phyloP scores from a whole-genome alignment of 768 basidiomycete species.

The Lentinus brumalis region DNA sequence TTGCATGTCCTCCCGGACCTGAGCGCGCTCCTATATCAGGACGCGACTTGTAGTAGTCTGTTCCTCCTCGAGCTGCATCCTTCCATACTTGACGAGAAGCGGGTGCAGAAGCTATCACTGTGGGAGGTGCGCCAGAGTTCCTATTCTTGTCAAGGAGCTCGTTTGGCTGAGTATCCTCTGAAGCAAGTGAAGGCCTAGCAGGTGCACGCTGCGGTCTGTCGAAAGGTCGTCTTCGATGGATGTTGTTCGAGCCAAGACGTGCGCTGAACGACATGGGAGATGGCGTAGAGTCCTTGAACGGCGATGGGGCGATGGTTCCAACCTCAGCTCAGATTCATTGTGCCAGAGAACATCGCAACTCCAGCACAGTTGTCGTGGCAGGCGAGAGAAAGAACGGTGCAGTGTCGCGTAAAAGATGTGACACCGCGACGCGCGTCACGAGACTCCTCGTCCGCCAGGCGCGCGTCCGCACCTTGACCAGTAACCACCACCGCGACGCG shows the following conservation, averaged over 20 bases:
- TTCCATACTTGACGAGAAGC: background rate
- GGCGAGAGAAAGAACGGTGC: background rate
- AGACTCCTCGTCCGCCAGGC: too few relatives aligned
- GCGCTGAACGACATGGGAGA: background rate
- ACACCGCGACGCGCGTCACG: too few relatives aligned
- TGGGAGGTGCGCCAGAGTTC: background rate
- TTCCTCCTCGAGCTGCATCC: background rate
- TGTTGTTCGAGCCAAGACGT: background rate
- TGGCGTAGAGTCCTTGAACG: background rate
- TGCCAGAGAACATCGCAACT: too few relatives aligned
- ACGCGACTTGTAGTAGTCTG: background rate
- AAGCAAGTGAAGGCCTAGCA: background rate
- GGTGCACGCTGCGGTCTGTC: background rate
- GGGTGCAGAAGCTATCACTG: slow-evolving; percentile 1
- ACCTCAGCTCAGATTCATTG: too few relatives aligned
- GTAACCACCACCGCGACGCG: too few relatives aligned
- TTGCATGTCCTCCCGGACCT: too few relatives aligned
- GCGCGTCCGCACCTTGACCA: too few relatives aligned
- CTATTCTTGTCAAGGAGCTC: background rate
- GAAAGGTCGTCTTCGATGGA: background rate
- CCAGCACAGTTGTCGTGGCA: too few relatives aligned
- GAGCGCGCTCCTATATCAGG: background rate
- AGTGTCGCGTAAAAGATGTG: background rate
- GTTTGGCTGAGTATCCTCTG: slow-evolving; percentile 15
- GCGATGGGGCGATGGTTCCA: too few relatives aligned